Evolutionary conservation across 2,329 filamentous ascomycete genomes (phyloP).

Genomic region (Fusarium chaquense): DNA sequence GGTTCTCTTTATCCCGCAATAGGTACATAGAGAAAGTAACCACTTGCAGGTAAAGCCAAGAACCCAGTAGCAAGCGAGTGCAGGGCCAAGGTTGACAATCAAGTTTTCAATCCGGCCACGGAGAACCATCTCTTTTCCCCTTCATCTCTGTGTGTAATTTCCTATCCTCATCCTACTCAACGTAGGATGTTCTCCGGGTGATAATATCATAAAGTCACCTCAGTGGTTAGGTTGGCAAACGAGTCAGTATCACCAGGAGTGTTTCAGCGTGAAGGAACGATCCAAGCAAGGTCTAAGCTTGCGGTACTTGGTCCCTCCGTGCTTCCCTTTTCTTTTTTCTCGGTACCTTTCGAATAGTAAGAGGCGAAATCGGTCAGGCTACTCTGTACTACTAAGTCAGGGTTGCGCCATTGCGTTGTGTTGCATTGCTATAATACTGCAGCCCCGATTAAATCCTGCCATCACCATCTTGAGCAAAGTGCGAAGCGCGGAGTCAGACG

Average conservation of each 20-base stretch:
- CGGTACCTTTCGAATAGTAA: background rate
- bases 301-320: conserved; percentile 1
- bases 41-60: conserved; percentile 13
- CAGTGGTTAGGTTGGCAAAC: conserved; percentile 3
- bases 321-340: conserved; percentile 4
- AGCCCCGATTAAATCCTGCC: conserved; percentile 20
- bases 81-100: conserved; percentile 17
- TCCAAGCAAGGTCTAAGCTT: conserved; percentile 10
- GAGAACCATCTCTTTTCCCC: background rate
- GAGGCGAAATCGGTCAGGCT: conserved; percentile 2
- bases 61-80: conserved; percentile 1
- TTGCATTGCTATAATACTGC: conserved; percentile 16
- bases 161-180: conserved; percentile 3
- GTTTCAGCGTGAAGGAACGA: conserved; percentile 22
- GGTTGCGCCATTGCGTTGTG: conserved; percentile 11
- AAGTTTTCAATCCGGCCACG: conserved; percentile 12
- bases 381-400: background rate
- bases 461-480: background rate
- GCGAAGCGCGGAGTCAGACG: background rate
- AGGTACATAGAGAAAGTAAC: background rate
- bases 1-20: background rate
- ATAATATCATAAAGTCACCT: conserved; percentile 18
- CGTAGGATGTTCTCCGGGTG: conserved; percentile 13
- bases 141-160: background rate
- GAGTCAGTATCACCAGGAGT: conserved; percentile 10